Percentiles rank a stretch among this genome's conserved stretches.
Conservation (phyloP, 2,329 filamentous ascomycete species). For the Cercospora sesami region DNA sequence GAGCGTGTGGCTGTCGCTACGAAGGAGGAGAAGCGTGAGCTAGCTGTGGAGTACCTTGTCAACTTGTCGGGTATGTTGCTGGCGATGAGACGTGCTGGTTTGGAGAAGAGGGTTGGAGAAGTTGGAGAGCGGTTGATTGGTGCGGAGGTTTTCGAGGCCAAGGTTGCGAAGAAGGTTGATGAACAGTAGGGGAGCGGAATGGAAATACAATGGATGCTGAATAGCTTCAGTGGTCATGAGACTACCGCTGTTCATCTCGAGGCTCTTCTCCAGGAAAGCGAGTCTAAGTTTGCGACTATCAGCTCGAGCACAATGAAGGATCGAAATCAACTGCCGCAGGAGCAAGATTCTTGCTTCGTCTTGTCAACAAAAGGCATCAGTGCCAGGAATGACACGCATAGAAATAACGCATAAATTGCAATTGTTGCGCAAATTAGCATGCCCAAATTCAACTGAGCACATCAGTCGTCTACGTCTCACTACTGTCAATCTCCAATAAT, state of each 20-base stretch:
- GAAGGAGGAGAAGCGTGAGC: neutral
- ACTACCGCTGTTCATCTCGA: no score
- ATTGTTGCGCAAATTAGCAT: neutral
- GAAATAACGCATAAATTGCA: neutral
- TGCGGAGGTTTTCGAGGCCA: neutral
- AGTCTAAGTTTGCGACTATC: no score
- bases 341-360: neutral
- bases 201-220: neutral
- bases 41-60: neutral
- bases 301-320: no score
- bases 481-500: neutral
- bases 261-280: no score
- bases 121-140: neutral
- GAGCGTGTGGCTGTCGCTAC: neutral
- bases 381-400: neutral
- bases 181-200: neutral
- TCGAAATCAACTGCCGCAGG: no score
- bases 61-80: neutral
- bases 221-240: no score
- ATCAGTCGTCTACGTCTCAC: no score
- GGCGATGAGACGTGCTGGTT: neutral
- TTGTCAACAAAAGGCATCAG: neutral
- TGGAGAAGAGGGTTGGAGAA: neutral
- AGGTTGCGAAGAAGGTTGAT: neutral
- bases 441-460: no score